phyloP scores from a whole-genome alignment of 208 protist genomes.

The Wallacemonas sp. region DNA sequence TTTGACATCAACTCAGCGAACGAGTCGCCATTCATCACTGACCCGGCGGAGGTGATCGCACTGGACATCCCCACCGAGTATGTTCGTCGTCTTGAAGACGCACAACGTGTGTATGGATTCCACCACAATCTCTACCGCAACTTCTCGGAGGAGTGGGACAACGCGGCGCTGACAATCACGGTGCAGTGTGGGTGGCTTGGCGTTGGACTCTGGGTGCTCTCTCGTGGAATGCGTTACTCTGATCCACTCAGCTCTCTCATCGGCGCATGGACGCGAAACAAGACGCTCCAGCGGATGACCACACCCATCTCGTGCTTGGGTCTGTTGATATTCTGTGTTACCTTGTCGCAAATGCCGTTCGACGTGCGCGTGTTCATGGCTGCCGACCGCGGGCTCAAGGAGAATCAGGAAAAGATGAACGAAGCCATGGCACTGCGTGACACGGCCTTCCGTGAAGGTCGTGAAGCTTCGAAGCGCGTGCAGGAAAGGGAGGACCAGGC shows the following conservation, averaged over 20 bases:
- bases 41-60: slow-evolving; percentile 34
- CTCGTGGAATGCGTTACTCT: slow-evolving; percentile 61
- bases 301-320: slow-evolving; percentile 71
- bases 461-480: slow-evolving; percentile 21
- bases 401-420: slow-evolving; percentile 43
- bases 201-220: slow-evolving; percentile 58
- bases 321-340: slow-evolving; percentile 40
- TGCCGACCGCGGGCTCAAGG: slow-evolving; percentile 20
- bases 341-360: slow-evolving; percentile 47
- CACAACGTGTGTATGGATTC: slow-evolving; percentile 51
- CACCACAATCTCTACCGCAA: slow-evolving; percentile 48
- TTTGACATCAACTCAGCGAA: slow-evolving; percentile 16
- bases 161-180: slow-evolving; percentile 45
- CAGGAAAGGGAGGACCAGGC: slow-evolving; percentile 23
- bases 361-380: slow-evolving; percentile 42
- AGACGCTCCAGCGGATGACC: slow-evolving; percentile 42
- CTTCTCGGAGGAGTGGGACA: slow-evolving; percentile 29
- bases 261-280: slow-evolving; percentile 44
- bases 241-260: slow-evolving; percentile 72
- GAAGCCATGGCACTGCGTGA: slow-evolving; percentile 31
- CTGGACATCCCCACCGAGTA: slow-evolving; percentile 50
- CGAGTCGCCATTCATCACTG: slow-evolving; percentile 64
- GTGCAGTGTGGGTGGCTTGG: slow-evolving; percentile 66
- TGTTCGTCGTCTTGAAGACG: slow-evolving; percentile 72
- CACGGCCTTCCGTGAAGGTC: slow-evolving; percentile 42